Base-by-base conservation (phyloP, 2,329 filamentous ascomycete species). In the Neoarthrinium moseri region DNA sequence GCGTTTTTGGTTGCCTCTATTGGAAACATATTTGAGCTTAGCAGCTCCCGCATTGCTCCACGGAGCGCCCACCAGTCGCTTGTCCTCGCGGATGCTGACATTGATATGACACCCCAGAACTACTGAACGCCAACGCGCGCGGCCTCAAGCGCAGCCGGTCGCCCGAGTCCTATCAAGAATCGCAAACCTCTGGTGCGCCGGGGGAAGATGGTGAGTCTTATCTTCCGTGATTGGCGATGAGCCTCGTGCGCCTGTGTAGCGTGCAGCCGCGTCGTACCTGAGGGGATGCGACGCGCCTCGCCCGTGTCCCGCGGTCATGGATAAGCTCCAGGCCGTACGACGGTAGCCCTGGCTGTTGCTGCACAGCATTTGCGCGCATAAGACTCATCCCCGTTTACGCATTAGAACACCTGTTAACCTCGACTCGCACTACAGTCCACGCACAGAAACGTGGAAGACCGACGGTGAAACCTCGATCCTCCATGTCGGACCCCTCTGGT, bases 81-180 rank as follows among this genome's bases (percentile, higher is more conserved):
- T 11, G 10, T 35, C 32, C 8, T 35, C 17, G 32, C 17, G 10
- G 32, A 18, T 34, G 30, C 32, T 44, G 32, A 35, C 23, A 20
- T 27, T 30, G 8, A 17, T 17, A 15, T 22, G 6, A 23, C 55
- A 55, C 46, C 48, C 69, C 60, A 78, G 81, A 71, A 68, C 66
- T 69, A 67, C 73, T 69, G 65, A 69, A 69, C 57, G 73, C 67
- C 74, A 72, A 64, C 69, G 61, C 84, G 55, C 84, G 88, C 66
- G 87, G 87, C 57, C 72, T 85, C 59, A 95, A 95, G 74, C 81
- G 89, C 67, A 87, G 82, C 75, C 84, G 87, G 54, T 91, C 89
- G 55, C 86, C 87, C 58, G 81, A 87, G 58, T 71, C 66, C 49
- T 81, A 83, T 69, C 77, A 75, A 66, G 78, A 83, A 62, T 66